These are phyloP conservation scores for Bocquillonia castaneifolia DNA, from an alignment of 441 rosid species.

Conservation along the genomic window DNA sequence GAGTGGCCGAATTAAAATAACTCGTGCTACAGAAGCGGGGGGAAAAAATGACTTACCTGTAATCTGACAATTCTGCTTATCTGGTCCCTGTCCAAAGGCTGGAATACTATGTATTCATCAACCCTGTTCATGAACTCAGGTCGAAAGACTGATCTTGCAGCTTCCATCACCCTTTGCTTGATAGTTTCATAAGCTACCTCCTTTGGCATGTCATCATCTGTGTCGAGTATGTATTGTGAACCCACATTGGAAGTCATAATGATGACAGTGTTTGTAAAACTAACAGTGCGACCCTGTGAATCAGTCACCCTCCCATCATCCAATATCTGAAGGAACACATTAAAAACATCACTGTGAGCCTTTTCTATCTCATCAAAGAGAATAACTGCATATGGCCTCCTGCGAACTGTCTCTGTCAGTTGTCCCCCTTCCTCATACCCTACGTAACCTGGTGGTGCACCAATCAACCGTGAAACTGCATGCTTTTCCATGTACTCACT, in stretches of 20 bases:
- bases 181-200: constrained; percentile 73
- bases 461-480: constrained; percentile 86
- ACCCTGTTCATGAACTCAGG: constrained; percentile 98
- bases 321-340: constrained; percentile 90
- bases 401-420: constrained; percentile 82
- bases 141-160: constrained; percentile 88
- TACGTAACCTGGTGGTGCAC: constrained; percentile 98
- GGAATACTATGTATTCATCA: constrained; percentile 97
- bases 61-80: constrained; percentile 75
- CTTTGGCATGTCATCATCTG: constrained; percentile 50
- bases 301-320: constrained; percentile 98
- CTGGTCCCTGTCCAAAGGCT: constrained; percentile 78
- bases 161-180: constrained; percentile 80
- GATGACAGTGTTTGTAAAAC: constrained; percentile 86
- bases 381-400: constrained; percentile 91
- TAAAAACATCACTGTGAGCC: constrained; percentile 88
- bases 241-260: constrained; percentile 99
- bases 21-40: neutral
- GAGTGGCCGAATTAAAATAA: neutral
- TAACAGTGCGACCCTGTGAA: constrained; percentile 90
- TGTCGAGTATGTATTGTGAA: constrained; percentile 73
- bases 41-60: constrained; percentile 52
- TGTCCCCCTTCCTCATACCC: constrained; percentile 99
- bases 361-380: constrained; percentile 98
- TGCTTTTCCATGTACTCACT: constrained; percentile 99